Evolutionary conservation across 108 stramenopile species (phyloP).

Genomic region (Cyclotella atomus): DNA sequence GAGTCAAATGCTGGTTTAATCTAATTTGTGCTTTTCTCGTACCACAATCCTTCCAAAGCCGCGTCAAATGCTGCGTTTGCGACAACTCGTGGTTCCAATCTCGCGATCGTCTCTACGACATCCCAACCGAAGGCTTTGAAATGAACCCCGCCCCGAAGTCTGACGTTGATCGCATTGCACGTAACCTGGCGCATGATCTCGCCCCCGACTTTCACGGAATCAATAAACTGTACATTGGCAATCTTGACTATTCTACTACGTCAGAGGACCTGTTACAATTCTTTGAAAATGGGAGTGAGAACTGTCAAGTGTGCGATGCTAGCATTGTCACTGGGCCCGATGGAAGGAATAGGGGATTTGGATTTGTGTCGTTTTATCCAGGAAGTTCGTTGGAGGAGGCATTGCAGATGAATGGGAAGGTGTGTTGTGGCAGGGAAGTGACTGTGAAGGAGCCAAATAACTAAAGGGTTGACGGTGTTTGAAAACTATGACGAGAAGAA

Average conservation of each 20-base stretch:
- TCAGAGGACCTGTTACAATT: constrained; percentile 60
- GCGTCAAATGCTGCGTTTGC: constrained; percentile 83
- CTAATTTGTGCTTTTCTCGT: background rate
- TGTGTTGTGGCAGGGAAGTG: constrained; percentile 64
- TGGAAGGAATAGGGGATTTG: constrained; percentile 78
- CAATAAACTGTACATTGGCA: constrained; percentile 82
- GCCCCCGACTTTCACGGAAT: constrained; percentile 62
- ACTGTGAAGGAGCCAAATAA: constrained; percentile 59
- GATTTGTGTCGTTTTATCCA: constrained; percentile 77
- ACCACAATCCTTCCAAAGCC: constrained; percentile 8
- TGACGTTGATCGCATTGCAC: constrained; percentile 64
- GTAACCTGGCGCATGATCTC: constrained; percentile 61
- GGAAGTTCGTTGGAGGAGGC: constrained; percentile 50
- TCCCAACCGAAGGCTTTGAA: constrained; percentile 59
- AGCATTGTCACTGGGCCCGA: constrained; percentile 72
- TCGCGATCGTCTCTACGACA: constrained; percentile 66
- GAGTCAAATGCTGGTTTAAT: background rate
- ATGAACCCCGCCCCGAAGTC: constrained; percentile 57
- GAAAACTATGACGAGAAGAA: background rate
- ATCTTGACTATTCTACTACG: constrained; percentile 69
- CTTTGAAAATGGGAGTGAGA: constrained; percentile 50
- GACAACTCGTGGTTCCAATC: constrained; percentile 83
- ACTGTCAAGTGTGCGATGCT: constrained; percentile 38
- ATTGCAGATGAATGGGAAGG: constrained; percentile 58
- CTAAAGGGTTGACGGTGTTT: background rate